These are phyloP conservation scores for Ceratocystis huliohia DNA, from an alignment of 2,329 filamentous ascomycete species.

Conservation along the genomic window DNA sequence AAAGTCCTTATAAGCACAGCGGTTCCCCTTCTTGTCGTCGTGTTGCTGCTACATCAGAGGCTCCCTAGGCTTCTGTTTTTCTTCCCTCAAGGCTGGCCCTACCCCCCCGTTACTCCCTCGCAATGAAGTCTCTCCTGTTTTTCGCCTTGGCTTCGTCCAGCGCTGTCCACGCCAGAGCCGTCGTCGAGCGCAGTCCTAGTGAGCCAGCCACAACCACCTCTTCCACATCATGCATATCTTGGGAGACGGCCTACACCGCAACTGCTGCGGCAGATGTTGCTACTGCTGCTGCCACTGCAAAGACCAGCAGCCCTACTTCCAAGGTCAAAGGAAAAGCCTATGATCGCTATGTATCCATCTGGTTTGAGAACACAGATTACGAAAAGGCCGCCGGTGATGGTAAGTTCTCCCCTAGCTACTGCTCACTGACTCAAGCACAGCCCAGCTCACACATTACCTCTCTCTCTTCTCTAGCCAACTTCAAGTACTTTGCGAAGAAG, in stretches of 20 bases:
- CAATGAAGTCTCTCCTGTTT: neutral
- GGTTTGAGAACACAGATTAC: constrained; percentile 66
- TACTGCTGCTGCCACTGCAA: constrained; percentile 33
- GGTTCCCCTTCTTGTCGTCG: too few species aligned
- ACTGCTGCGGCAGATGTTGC: constrained; percentile 7
- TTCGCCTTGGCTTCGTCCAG: constrained; percentile 16
- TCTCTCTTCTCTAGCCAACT: constrained; percentile 23
- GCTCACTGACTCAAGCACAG: neutral
- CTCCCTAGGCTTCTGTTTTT: neutral
- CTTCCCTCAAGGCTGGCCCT: neutral
- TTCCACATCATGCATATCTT: neutral
- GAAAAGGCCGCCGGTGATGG: constrained; percentile 50
- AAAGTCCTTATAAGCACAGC: too few species aligned
- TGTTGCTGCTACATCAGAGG: neutral
- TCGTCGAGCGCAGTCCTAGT: too few species aligned
- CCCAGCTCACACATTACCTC: neutral
- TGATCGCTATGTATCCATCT: constrained; percentile 59
- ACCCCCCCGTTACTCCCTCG: neutral
- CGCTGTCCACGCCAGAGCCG: constrained; percentile 12
- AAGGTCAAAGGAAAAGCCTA: constrained; percentile 59
- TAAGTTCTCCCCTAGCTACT: constrained; percentile 27
- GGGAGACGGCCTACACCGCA: constrained; percentile 3
- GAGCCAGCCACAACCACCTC: constrained; percentile 6
- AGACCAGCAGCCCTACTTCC: constrained; percentile 47
- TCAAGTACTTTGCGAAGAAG: constrained; percentile 26